Base-by-base conservation (phyloP, 1,139 yeast species). In the Yamadazyma taylorii region DNA sequence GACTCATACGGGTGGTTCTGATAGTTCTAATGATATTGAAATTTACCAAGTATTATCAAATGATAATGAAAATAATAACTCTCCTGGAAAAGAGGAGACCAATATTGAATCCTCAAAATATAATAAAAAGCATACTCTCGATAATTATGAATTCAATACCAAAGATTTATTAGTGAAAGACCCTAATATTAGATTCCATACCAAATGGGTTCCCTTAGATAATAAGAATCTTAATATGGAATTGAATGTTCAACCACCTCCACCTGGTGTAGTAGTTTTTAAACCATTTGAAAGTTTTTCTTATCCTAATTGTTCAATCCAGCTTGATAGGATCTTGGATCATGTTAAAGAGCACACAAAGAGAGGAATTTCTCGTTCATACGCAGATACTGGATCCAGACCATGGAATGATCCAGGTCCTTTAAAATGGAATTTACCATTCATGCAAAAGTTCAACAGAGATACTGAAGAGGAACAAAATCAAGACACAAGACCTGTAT, bases 331-430 rank as follows among this genome's bases (percentile, higher is more conserved):
- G 26, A 74, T 90, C 23, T 65, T 81, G 31, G 95, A 85, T 45
- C 81, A 83, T 52, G 81, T 84, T 29, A 81, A 81, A 56, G 59
- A 63, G 27, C 41, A 58, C 12, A 87, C 96, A 1, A 73, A 74
- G 49, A 74, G 85, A 39, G 90, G 90, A 17, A 70, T 71, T 37
- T 64, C 76, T 17, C 60, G 66, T 36, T 58, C 60, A 30, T 63
- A 57, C 34, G 56, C 66, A 14, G 66, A 69, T 35, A 73, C 78
- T 29, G 85, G 88, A 19, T 85, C 85, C 36, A 76, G 92, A 47
- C 90, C 95, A 15, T 90, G 97, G 96, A 89, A 89, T 56, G 94
- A 88, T 52, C 90, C 89, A 17, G 95, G 95, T 46, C 85, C 85
- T 34, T 66, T 74, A 49, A 56, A 45, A 43, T 67, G 66, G 69